Evolutionary conservation across 1,284 basidiomycete species (phyloP), one percentile per base, ranked within the genome.

Genomic region (Neonothopanus nambi): DNA sequence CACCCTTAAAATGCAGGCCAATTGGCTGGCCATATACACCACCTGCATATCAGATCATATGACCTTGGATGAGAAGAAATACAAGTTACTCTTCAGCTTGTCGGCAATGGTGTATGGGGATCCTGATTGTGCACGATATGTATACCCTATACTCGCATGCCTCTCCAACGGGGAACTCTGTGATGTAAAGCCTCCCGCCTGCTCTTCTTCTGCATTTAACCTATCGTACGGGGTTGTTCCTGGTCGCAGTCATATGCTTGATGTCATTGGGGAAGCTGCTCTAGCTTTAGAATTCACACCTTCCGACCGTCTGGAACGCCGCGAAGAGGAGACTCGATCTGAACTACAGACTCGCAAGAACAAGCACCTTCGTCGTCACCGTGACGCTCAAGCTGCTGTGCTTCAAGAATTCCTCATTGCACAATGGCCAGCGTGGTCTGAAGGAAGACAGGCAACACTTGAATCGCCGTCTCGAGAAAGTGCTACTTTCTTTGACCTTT

Each of bases 51-150:
- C n/a, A n/a, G 23, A 54, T 26, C 42, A 54, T 52, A 39, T 26
- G 17, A 13, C 33, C n/a, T 20, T 21, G 13, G 13, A 45, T 4
- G 41, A 21, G 11, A 35, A 3, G 35, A 49, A 30, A 13, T 45
- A 49, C 20, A n/a, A n/a, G n/a, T n/a, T n/a, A n/a, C 17, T 49
- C 8, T 57, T 57, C 36, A 46, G 38, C 9, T 24, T 57, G 15
- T 37, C 45, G 12, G 46, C 51, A 20, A 49, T 53, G 45, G 41
- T 18, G 15, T 57, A 49, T 35, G n/a, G 35, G 3, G 17, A 40
- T 13, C 18, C 48, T 17, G 37, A 37, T 1, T n/a, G 20, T 26
- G 9, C 7, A 51, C 18, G 41, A 21, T 15, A 17, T 17, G 12
- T n/a, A 1, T 15, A 23, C 7, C 18, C 20, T 15, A 15, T 23